Evolutionary conservation across 306 rosid species (phyloP), one percentile per base, ranked within the genome.

Genomic region (Glycine latifolia): DNA sequence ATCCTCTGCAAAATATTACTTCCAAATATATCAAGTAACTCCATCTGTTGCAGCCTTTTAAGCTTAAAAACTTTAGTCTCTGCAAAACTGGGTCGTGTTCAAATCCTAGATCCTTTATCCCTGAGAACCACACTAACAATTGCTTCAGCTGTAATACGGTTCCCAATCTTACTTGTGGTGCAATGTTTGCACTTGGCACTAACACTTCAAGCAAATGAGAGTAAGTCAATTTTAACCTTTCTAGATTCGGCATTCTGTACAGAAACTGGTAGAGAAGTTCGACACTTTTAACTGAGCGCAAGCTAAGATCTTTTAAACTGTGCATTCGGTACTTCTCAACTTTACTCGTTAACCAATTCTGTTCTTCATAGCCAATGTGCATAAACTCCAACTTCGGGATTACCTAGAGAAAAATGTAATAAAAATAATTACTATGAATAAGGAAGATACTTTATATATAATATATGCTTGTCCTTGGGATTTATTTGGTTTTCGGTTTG

Each of bases 21-120:
- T 75, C 56, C 20, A 81, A 14, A 54, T 0, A 10, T 65, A 69
- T 74, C 43, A 81, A 50, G 55, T 72, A 50, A 72, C 31, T 49
- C 3, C 72, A 37, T 0, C 0, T 0, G 0, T 2, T 0, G 41
- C 79, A 72, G 0, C 0, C 0, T 0, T 0, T 0, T 62, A 80
- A 2, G 2, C 3, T 9, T 20, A 80, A 73, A 16, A 47, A 3
- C 56, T 80, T 48, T 8, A 80, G 3, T 46, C 66, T 61, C 13
- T 50, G 66, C 4, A 81, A 52, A 62, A 54, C 14, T 0, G 37
- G 61, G 33, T 63, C 80, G 8, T 7, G 56, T 26, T 81, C 60
- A 8, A 81, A 81, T 8, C 79, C 75, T 12, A 81, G 15, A 35
- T 73, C 26, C 37, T 39, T 1, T 31, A 81, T 49, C 10, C 0